A percentile compares a stretch with the other conserved stretches of the same genome.
Evolutionary conservation across 306 rosid genomes (phyloP).

Genomic region (Amphicarpaea edgeworthii): DNA sequence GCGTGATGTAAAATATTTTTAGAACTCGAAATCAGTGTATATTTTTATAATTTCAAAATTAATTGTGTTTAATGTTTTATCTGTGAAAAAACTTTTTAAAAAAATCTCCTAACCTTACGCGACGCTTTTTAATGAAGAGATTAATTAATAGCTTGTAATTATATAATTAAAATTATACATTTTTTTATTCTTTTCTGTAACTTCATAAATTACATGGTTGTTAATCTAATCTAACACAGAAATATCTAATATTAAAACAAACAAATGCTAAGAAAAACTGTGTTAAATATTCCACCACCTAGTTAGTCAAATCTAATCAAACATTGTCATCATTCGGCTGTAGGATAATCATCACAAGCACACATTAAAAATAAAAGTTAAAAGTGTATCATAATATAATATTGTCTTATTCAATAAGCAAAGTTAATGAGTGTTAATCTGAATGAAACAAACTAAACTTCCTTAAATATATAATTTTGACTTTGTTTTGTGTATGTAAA

Average conservation of each 20-base stretch:
- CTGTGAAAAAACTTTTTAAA: too few species aligned
- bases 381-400: not conserved
- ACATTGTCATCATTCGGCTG: slow-evolving; percentile 36
- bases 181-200: not conserved
- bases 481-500: not conserved
- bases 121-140: too few species aligned
- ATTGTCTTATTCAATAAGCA: slow-evolving; percentile 17
- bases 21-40: too few species aligned
- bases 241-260: not conserved
- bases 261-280: slow-evolving; percentile 4
- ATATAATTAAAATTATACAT: too few species aligned
- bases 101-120: too few species aligned
- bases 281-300: not conserved
- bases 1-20: not conserved
- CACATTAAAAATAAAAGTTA: slow-evolving; percentile 20
- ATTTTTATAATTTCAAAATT: too few species aligned
- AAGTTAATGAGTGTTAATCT: not conserved
- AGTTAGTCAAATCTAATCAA: slow-evolving; percentile 35
- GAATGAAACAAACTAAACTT: not conserved
- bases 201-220: not conserved
- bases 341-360: slow-evolving; percentile 35
- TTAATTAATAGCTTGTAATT: too few species aligned
- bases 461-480: not conserved
- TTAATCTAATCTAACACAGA: too few species aligned
- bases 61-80: too few species aligned